These are phyloP conservation scores for Ophiostoma australiae DNA, from an alignment of 2,329 filamentous ascomycete species.

Conservation along the genomic window DNA sequence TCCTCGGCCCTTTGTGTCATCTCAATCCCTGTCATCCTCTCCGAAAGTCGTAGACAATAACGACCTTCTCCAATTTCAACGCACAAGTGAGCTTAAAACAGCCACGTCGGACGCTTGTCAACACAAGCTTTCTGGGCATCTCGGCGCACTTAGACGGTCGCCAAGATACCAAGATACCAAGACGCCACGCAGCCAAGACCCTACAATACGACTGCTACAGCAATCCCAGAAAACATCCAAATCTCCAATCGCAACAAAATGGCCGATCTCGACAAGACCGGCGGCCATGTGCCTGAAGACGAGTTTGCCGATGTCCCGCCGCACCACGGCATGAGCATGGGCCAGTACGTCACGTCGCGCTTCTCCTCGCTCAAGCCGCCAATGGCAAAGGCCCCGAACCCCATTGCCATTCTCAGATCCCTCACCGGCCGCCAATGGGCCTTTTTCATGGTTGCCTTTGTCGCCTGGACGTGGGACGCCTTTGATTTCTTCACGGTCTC, in stretches of 20 bases:
- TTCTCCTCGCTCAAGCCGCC: conserved; percentile 52
- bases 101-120: not conserved
- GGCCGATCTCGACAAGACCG: conserved; percentile 28
- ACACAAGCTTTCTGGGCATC: conserved; percentile 12
- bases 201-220: not conserved
- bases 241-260: conserved; percentile 15
- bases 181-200: conserved; percentile 2
- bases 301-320: conserved; percentile 36
- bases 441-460: conserved; percentile 69
- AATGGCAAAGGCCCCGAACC: conserved; percentile 59
- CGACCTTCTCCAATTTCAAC: not conserved
- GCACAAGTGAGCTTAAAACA: not conserved
- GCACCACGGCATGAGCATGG: conserved; percentile 46
- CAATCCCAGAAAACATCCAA: not conserved
- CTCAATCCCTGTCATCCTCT: not conserved
- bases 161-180: conserved; percentile 17
- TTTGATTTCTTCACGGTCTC: conserved; percentile 66
- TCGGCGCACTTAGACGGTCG: not conserved
- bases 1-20: not conserved
- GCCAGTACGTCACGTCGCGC: conserved; percentile 48
- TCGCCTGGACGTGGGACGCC: conserved; percentile 48
- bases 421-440: conserved; percentile 64
- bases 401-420: conserved; percentile 61
- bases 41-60: not conserved
- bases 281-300: conserved; percentile 9